Percentiles rank a stretch among this genome's conserved stretches.
These are phyloP conservation scores for Hemileccinum impolitum DNA, from an alignment of 768 basidiomycete genomes.

Conservation along the genomic window DNA sequence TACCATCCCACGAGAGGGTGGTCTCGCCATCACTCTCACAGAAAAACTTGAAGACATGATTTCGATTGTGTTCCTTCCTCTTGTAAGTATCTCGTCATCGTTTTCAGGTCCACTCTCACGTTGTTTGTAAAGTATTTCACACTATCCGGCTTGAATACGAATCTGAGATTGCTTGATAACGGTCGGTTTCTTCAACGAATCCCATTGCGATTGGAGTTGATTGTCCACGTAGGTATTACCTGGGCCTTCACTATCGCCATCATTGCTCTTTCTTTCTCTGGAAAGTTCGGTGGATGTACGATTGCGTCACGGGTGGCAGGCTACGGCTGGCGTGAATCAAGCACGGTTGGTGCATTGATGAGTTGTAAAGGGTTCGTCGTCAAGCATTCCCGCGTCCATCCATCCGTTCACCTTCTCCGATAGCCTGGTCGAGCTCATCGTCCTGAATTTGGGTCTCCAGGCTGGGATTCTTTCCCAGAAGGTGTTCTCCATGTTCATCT, in stretches of 20 bases:
- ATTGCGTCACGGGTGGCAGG: slow-evolving; percentile 62
- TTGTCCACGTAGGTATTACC: slow-evolving; percentile 49
- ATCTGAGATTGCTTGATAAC: slow-evolving; percentile 78
- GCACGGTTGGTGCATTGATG: slow-evolving; percentile 89
- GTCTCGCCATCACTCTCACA: slow-evolving; percentile 80
- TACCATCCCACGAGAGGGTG: slow-evolving; percentile 83
- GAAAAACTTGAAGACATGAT: slow-evolving; percentile 97
- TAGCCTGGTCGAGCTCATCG: slow-evolving; percentile 90
- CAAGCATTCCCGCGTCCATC: neutral
- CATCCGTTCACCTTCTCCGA: slow-evolving; percentile 1
- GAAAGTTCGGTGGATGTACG: slow-evolving; percentile 87
- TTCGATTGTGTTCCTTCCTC: slow-evolving; percentile 80
- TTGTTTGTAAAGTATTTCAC: slow-evolving; percentile 71
- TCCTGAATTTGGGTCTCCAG: slow-evolving; percentile 87
- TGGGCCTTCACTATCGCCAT: slow-evolving; percentile 90
- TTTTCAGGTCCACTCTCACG: neutral
- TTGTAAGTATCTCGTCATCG: slow-evolving; percentile 40
- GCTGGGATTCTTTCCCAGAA: slow-evolving; percentile 71
- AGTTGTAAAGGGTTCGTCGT: slow-evolving; percentile 80
- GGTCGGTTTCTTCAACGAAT: slow-evolving; percentile 38
- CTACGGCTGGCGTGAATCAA: slow-evolving; percentile 76
- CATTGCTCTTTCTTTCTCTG: slow-evolving; percentile 68
- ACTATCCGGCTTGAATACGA: slow-evolving; percentile 83
- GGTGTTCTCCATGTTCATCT: slow-evolving; percentile 94
- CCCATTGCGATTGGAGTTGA: neutral